Conservation (phyloP, 2,329 filamentous ascomycete species). For the Didymella lethalis region DNA sequence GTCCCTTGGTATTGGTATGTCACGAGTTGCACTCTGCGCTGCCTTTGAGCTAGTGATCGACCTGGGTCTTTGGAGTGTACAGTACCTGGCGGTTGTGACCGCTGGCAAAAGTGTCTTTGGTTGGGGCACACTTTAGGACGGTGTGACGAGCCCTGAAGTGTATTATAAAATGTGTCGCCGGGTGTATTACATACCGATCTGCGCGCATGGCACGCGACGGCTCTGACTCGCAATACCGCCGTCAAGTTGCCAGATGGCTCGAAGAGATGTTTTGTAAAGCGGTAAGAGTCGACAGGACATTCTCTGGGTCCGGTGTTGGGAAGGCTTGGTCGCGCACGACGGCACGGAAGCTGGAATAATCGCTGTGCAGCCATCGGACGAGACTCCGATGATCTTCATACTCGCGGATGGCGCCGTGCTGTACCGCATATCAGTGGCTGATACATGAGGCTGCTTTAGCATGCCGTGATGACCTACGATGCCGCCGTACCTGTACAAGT, state of each 20-base stretch:
- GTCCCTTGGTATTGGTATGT: conserved; percentile 36
- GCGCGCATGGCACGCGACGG: not conserved
- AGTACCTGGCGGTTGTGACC: conserved; percentile 41
- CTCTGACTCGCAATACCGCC: not conserved
- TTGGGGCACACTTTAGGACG: conserved; percentile 44
- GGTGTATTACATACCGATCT: not conserved
- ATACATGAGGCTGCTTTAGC: conserved; percentile 8
- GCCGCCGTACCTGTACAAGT: not conserved
- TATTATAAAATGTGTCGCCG: not conserved
- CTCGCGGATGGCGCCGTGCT: conserved; percentile 15
- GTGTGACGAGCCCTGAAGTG: not conserved
- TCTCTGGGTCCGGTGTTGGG: conserved; percentile 1
- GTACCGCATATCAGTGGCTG: conserved; percentile 4
- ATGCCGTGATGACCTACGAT: not conserved
- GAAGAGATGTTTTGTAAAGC: conserved; percentile 1
- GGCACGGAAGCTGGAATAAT: not conserved
- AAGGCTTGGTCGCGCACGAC: not conserved
- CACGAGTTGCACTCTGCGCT: conserved; percentile 46
- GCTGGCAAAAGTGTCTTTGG: conserved; percentile 42
- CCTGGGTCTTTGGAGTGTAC: conserved; percentile 45
- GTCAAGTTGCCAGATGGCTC: conserved; percentile 1
- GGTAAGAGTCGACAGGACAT: not conserved
- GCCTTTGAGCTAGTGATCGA: conserved; percentile 45
- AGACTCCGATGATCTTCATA: conserved; percentile 11
- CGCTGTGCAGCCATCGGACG: conserved; percentile 3